Evolutionary conservation across 345 rosid genomes (phyloP), one percentile per base, ranked within the genome.

Genomic region (Aquilaria malaccensis): DNA sequence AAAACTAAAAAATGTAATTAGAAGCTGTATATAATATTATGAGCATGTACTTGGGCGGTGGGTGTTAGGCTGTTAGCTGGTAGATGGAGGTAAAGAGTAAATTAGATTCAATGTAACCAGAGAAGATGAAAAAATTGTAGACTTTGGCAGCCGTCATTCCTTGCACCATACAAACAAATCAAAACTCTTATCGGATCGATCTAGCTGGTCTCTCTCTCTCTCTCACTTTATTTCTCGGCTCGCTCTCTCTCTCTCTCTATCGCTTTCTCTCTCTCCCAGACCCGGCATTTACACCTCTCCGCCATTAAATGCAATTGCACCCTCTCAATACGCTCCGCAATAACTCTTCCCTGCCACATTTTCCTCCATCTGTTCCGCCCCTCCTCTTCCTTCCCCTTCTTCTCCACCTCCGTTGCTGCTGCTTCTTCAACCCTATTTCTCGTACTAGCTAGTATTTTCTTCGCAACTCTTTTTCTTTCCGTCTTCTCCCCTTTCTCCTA

Each of bases 221-320:
- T 60, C 62, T 69, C 29, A 65, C 64, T 66, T 50, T 41, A 30
- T 66, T 51, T 66, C 66, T 62, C 62, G 22, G 69, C 68, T 63
- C 57, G 30, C 59, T 56, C 60, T 14, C 62, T 52, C 33, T 60
- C 62, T 69, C 29, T 68, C 64, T 63, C 52, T 41, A 30, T 66
- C 55, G 63, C 66, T 62, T 61, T 72, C 68, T 63, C 57, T 37
- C 59, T 56, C 60, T 14, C 62, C 69, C 56, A 55, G 45, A 60
- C 32, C 60, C 68, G 14, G 76, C 76, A 67, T 74, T 77, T 69
- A 77, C 81, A 70, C 75, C 73, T 75, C 75, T 62, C 74, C 75
- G 29, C 85, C 80, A 86, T 80, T 86, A 81, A 86, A 83, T 86
- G 93, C 93, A 9, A 67, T 76, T 72, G 83, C 92, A 83, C 80